phyloP scores from a whole-genome alignment of 2,329 filamentous ascomycete species.

The Clarireedia paspali region DNA sequence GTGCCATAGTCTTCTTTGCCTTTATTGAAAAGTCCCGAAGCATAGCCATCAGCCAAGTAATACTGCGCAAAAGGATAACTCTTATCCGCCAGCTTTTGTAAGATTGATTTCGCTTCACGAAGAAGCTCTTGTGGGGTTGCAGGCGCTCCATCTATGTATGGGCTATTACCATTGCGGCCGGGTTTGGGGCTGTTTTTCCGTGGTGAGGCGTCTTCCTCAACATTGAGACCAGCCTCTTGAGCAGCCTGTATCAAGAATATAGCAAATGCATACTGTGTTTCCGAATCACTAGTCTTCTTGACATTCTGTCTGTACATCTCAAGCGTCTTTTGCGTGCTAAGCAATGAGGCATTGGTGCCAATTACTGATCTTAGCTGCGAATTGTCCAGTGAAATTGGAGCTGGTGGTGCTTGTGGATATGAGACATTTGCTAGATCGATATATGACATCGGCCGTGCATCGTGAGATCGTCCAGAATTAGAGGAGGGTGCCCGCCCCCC shows the following conservation, averaged over 20 bases:
- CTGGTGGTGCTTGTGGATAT: conserved; percentile 31
- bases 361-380: conserved; percentile 69
- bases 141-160: conserved; percentile 38
- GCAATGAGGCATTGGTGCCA: conserved; percentile 81
- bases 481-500: conserved; percentile 24
- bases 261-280: conserved; percentile 93
- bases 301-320: conserved; percentile 97
- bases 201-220: conserved; percentile 32
- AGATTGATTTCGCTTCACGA: conserved; percentile 79
- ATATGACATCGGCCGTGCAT: conserved; percentile 28
- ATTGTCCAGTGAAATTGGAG: conserved; percentile 57
- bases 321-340: conserved; percentile 87
- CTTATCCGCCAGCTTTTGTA: conserved; percentile 77
- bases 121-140: conserved; percentile 61
- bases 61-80: conserved; percentile 97
- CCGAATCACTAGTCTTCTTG: conserved; percentile 88
- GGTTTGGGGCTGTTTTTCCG: conserved; percentile 35
- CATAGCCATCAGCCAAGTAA: conserved; percentile 90
- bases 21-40: conserved; percentile 91
- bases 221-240: conserved; percentile 61
- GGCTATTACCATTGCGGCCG: conserved; percentile 39
- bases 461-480: conserved; percentile 24
- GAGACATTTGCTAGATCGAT: conserved; percentile 47
- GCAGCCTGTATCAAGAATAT: conserved; percentile 88
- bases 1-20: conserved; percentile 86